These are phyloP conservation scores for Gossypium davidsonii DNA, from an alignment of 441 rosid genomes.

Conservation along the genomic window DNA sequence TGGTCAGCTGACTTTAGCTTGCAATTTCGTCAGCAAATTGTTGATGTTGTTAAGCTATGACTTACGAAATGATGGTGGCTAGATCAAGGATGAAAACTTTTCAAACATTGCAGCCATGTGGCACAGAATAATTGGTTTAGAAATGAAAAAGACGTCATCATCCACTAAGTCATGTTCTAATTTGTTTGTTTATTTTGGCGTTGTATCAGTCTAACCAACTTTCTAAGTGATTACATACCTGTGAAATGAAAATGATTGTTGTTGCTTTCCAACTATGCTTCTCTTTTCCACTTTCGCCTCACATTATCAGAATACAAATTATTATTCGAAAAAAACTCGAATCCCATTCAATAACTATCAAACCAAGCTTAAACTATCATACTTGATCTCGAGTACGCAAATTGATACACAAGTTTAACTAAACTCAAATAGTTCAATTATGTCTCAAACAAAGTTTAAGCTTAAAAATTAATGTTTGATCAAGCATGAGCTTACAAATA, in stretches of 20 bases:
- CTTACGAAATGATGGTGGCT: background rate
- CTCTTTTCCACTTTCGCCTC: slow-evolving; percentile 13
- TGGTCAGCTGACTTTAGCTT: background rate
- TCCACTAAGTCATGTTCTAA: slow-evolving; percentile 9
- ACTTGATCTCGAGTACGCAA: too few species aligned
- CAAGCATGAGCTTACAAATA: too few species aligned
- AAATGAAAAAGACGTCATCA: slow-evolving; percentile 16
- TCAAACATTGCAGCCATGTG: slow-evolving; percentile 22
- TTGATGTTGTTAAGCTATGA: background rate
- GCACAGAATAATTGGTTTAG: slow-evolving; percentile 24
- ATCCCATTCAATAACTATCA: too few species aligned
- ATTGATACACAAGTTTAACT: too few species aligned
- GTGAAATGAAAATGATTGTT: slow-evolving; percentile 9
- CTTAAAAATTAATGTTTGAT: too few species aligned
- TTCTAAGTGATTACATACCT: slow-evolving; percentile 18
- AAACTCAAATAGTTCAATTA: too few species aligned
- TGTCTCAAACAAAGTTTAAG: too few species aligned
- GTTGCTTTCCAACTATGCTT: slow-evolving; percentile 18
- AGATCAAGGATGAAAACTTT: background rate
- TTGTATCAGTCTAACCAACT: slow-evolving; percentile 16
- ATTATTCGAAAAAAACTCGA: too few species aligned
- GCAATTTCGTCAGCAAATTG: background rate
- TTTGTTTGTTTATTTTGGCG: slow-evolving; percentile 6
- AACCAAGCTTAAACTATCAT: too few species aligned
- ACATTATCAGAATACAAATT: background rate